phyloP scores from a whole-genome alignment of 495 filamentous ascomycete species.

The Bathelium albidoporum region DNA sequence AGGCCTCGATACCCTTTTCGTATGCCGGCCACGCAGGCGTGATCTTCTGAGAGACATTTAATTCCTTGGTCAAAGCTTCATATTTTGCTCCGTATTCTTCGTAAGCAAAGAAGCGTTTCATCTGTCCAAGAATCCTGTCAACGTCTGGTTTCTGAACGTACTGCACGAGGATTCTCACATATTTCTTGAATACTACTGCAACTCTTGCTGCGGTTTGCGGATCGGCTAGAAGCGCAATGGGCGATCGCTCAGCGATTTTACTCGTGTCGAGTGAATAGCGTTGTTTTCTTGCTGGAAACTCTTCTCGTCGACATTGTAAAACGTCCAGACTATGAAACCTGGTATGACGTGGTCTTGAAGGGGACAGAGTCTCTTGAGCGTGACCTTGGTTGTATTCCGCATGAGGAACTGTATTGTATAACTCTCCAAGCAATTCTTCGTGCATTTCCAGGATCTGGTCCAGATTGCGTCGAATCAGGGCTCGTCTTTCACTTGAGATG shows the following conservation, averaged over 20 bases:
- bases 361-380: conserved; percentile 11
- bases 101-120: conserved; percentile 71
- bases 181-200: conserved; percentile 63
- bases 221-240: conserved; percentile 48
- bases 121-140: conserved; percentile 36
- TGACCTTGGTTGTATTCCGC: conserved; percentile 46
- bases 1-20: conserved; percentile 78
- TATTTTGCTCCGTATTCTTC: conserved; percentile 57
- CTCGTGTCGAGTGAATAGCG: conserved; percentile 6
- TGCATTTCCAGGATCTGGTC: conserved; percentile 62
- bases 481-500: conserved; percentile 43
- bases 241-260: conserved; percentile 18
- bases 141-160: conserved; percentile 4
- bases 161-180: conserved; percentile 41
- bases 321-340: conserved; percentile 52
- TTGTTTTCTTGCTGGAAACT: conserved; percentile 7
- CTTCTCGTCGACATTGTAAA: conserved; percentile 33
- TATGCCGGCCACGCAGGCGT: conserved; percentile 69
- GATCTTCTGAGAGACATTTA: conserved; percentile 55
- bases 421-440: conserved; percentile 55
- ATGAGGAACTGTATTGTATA: conserved; percentile 51
- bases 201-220: conserved; percentile 63
- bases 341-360: conserved; percentile 21
- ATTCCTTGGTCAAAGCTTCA: conserved; percentile 67
- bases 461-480: conserved; percentile 55